Percentiles rank a stretch among this genome's conserved stretches.
phyloP scores from a whole-genome alignment of 257 asterid species.

The Solanum appendiculatum region DNA sequence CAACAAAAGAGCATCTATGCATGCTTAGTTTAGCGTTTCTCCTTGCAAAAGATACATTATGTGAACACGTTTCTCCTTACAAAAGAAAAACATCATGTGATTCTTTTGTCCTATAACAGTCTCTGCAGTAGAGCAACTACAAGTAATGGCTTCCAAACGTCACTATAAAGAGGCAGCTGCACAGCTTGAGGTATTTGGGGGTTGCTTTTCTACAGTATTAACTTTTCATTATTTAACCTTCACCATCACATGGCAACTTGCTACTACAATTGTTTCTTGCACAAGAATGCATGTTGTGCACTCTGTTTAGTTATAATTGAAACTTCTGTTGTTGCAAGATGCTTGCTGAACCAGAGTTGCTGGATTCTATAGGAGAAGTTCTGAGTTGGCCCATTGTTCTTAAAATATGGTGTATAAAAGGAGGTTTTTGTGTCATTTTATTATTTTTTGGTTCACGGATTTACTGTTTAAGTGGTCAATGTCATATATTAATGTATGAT shows the following conservation, averaged over 20 bases:
- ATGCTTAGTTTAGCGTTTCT: not conserved
- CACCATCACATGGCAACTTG: not conserved
- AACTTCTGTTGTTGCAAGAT: not conserved
- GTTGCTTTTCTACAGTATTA: not conserved
- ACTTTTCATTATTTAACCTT: not conserved
- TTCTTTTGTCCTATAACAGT: slow-evolving; percentile 38
- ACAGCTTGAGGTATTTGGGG: slow-evolving; percentile 77
- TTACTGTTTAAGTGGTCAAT: not conserved
- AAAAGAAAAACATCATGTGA: not conserved
- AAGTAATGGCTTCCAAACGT: slow-evolving; percentile 94
- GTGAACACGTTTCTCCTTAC: not conserved
- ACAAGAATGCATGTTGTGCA: not conserved
- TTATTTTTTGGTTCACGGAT: not conserved
- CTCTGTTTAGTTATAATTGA: not conserved
- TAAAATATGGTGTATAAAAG: not conserved
- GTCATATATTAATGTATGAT: not conserved
- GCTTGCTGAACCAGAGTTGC: not conserved
- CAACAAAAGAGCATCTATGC: not conserved
- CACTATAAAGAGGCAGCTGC: slow-evolving; percentile 99
- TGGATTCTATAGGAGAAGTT: not conserved
- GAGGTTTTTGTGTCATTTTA: not conserved
- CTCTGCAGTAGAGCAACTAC: slow-evolving; percentile 97
- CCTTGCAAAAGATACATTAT: not conserved
- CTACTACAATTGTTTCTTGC: not conserved
- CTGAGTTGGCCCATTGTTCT: not conserved